phyloP scores from a whole-genome alignment of 2,329 filamentous ascomycete species.

The Xylariaceae sp. region DNA sequence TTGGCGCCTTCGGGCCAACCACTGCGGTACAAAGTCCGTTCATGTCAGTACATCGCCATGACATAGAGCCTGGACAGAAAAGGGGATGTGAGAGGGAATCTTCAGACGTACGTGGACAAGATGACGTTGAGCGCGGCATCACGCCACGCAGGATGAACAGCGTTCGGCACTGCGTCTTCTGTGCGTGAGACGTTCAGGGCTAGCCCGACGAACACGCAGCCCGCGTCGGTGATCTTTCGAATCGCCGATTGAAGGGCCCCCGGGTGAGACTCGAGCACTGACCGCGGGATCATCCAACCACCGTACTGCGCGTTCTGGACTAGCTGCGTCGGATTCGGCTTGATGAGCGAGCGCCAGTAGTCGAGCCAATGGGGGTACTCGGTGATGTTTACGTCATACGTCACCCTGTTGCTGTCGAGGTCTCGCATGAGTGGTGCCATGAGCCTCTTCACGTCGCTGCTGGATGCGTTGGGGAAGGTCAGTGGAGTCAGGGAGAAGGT shows the following conservation, averaged over 20 bases:
- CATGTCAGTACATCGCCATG: neutral
- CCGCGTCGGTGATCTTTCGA: neutral
- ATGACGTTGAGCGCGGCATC: neutral
- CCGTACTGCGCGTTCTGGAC: constrained; percentile 3
- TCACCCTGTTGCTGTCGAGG: neutral
- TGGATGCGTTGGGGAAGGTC: neutral
- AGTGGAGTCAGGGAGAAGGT: neutral
- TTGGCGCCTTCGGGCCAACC: neutral
- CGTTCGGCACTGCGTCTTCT: neutral
- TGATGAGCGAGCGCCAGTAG: neutral
- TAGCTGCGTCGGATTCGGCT: constrained; percentile 1
- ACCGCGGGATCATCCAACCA: neutral
- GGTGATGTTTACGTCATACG: neutral
- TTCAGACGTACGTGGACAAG: neutral
- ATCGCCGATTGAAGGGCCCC: neutral
- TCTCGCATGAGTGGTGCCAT: neutral
- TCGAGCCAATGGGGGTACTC: neutral
- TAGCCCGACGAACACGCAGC: neutral
- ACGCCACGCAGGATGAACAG: neutral
- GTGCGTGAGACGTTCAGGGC: neutral
- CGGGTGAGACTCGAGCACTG: neutral
- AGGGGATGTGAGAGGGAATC: neutral
- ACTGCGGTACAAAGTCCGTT: neutral
- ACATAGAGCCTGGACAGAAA: too few relatives aligned
- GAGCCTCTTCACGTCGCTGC: neutral